Evolutionary conservation across 352 stramenopile genomes (phyloP).

Genomic region (Pythium plurisporium): DNA sequence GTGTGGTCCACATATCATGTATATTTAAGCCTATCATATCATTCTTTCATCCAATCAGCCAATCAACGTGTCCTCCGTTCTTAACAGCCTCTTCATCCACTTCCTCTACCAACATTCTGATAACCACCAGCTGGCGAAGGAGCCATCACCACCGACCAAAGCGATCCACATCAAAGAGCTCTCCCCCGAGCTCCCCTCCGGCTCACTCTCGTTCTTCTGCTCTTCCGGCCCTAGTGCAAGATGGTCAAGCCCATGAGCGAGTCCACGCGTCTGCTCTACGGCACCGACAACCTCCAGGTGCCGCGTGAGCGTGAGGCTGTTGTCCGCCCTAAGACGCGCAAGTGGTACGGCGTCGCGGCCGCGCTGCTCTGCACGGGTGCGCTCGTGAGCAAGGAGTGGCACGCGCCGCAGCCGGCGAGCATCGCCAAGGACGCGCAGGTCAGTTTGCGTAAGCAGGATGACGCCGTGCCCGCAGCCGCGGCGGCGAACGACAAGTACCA

Average conservation of each 20-base stretch:
- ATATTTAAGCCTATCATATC: no score
- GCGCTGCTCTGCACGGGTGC: constrained; percentile 27
- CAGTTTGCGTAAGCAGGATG: constrained; percentile 12
- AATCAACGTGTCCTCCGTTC: neutral
- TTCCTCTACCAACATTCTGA: constrained; percentile 2
- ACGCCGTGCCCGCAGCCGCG: neutral
- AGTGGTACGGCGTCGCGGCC: constrained; percentile 15
- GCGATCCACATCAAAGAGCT: constrained; percentile 5
- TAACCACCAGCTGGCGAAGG: neutral
- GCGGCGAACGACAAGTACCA: constrained; percentile 16
- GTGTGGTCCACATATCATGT: no score
- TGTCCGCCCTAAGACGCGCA: constrained; percentile 7
- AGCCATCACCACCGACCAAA: neutral
- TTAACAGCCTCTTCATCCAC: neutral
- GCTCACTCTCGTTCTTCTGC: neutral
- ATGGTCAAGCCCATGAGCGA: constrained; percentile 19
- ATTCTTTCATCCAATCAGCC: neutral
- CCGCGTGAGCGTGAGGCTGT: neutral
- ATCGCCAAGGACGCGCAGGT: neutral
- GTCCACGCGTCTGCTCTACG: constrained; percentile 23
- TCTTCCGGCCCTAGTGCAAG: neutral
- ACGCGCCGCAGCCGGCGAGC: neutral
- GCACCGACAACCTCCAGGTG: constrained; percentile 20
- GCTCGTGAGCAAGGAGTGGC: constrained; percentile 23
- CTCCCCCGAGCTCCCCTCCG: neutral